Conservation (phyloP, 225 moss, liverwort and hornwort genomes). For the Asterella californica region DNA sequence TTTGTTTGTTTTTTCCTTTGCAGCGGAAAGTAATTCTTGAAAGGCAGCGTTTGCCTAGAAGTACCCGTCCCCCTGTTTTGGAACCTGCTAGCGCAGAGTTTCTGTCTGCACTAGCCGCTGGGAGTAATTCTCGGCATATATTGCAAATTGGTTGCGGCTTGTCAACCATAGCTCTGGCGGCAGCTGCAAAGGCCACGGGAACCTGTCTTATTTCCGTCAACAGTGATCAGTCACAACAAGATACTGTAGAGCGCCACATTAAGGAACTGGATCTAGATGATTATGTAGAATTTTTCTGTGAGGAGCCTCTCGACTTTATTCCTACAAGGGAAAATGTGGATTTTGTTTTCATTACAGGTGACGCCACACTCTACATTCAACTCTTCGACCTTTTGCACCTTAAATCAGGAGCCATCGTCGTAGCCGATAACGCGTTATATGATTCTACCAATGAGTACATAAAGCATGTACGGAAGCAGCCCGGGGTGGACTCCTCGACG, state of each 20-base stretch:
- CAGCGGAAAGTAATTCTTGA: conserved; percentile 60
- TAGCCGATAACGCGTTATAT: conserved; percentile 71
- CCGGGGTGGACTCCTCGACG: conserved; percentile 75
- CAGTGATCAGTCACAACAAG: conserved; percentile 58
- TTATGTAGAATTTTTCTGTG: conserved; percentile 56
- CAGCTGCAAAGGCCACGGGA: conserved; percentile 62
- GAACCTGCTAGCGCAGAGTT: conserved; percentile 72
- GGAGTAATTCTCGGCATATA: conserved; percentile 63
- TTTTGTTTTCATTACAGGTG: conserved; percentile 61
- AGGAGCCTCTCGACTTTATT: conserved; percentile 55
- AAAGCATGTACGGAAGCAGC: conserved; percentile 76
- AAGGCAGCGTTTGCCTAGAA: conserved; percentile 47
- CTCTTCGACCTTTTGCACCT: conserved; percentile 73
- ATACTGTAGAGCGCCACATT: conserved; percentile 47
- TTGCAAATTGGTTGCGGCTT: conserved; percentile 68
- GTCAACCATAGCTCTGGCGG: conserved; percentile 65
- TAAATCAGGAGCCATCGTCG: conserved; percentile 72
- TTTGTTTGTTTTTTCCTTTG: conserved; percentile 34
- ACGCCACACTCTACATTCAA: conserved; percentile 63
- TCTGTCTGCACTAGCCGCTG: conserved; percentile 66
- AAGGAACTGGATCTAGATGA: conserved; percentile 50
- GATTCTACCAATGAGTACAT: conserved; percentile 77
- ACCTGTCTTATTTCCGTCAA: conserved; percentile 55
- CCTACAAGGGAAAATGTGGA: conserved; percentile 62
- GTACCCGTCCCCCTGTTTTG: conserved; percentile 44